Evolutionary conservation across 768 basidiomycete genomes (phyloP), one percentile per base, ranked within the genome.

Genomic region (Leccinum aurantiacum): DNA sequence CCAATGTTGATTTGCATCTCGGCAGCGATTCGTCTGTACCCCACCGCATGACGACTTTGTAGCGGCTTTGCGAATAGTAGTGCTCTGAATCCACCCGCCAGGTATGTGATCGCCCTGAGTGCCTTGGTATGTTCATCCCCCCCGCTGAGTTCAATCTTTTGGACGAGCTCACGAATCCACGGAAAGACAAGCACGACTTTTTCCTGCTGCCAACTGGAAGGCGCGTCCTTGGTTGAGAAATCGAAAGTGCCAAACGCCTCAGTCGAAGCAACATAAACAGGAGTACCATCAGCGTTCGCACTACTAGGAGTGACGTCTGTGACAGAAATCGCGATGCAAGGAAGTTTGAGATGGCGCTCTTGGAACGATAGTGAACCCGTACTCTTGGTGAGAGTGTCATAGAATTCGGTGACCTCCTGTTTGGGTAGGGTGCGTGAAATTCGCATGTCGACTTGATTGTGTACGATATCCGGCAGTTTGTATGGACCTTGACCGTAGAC

Each of bases 21-120:
- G 9, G 61, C n/a, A 38, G 56, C 60, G 22, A 63, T 31, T 22
- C 63, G 67, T 19, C 66, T 75, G 73, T 64, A 46, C 49, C 49
- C 25, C 0, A 50, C 24, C n/a, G 29, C 27, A 4, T 31, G 53
- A 29, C 15, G 10, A 3, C 53, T 56, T 6, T 63, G 53, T n/a
- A n/a, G 2, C 3, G 63, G 58, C 19, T 64, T 53, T 24, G 29
- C 52, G 6, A 65, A 60, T 35, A 57, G 25, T 3, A 65, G 47
- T 7, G 59, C 56, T 19, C 27, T 51, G 49, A 63, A 63, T 10
- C 58, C 58, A 10, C 48, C 58, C n/a, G 60, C 62, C 15, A 65
- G 37, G 56, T 58, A 41, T 15, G 46, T 51, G 44, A 64, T 46
- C 53, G 55, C 5, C 49, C 9, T 46, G 5, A 50, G 48, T 3